Evolutionary conservation across 2,329 filamentous ascomycete genomes (phyloP).

Genomic region (Fusarium brachygibbosum): DNA sequence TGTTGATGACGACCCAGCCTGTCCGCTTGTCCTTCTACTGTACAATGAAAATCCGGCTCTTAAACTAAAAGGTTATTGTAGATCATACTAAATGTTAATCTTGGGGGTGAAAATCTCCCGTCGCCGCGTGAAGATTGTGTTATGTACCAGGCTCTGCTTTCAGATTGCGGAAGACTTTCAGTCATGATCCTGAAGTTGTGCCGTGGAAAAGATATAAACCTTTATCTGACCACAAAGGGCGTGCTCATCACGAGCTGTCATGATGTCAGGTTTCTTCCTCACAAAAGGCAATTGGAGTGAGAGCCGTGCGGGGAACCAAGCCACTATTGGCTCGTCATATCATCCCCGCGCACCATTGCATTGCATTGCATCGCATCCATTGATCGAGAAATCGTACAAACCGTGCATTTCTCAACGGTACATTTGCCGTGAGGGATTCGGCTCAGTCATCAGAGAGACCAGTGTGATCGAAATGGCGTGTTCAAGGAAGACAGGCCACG

Average conservation of each 20-base stretch:
- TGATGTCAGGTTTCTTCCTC: conserved; percentile 2
- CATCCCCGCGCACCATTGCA: conserved; percentile 5
- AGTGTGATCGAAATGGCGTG: conserved; percentile 8
- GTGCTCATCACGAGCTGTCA: neutral
- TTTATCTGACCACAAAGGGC: neutral
- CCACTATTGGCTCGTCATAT: conserved; percentile 21
- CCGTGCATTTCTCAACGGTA: neutral
- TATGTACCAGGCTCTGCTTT: neutral
- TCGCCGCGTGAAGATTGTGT: neutral
- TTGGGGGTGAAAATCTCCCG: conserved; percentile 34
- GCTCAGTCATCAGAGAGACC: neutral
- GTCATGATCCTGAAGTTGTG: neutral
- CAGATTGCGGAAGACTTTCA: neutral
- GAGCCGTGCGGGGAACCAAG: conserved; percentile 36
- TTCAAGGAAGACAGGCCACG: neutral
- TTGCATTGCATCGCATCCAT: conserved; percentile 3
- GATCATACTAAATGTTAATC: conserved; percentile 23
- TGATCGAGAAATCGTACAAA: neutral
- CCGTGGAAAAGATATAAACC: neutral
- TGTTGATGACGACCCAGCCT: conserved; percentile 31
- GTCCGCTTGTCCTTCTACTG: neutral
- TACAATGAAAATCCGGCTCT: neutral
- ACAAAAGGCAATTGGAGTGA: conserved; percentile 28
- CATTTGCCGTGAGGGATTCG: neutral
- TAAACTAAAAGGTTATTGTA: neutral